These are phyloP conservation scores for Basipetospora chlamydospora DNA, from an alignment of 2,329 filamentous ascomycete species.

Conservation along the genomic window DNA sequence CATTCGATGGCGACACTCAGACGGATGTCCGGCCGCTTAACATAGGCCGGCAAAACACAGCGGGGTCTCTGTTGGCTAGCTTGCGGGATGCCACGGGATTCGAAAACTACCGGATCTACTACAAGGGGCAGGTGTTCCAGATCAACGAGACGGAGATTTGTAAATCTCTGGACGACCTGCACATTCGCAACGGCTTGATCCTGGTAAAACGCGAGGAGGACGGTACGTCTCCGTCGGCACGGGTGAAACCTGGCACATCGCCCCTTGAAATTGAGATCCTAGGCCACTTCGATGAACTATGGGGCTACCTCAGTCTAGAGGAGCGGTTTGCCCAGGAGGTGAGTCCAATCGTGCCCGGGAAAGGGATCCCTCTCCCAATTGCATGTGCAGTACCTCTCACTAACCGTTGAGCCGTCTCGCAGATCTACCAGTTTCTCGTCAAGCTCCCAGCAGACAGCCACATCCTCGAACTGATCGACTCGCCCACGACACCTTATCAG, in stretches of 20 bases:
- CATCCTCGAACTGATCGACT: conserved; percentile 44
- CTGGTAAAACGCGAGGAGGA: conserved; percentile 47
- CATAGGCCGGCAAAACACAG: conserved; percentile 58
- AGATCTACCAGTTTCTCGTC: conserved; percentile 58
- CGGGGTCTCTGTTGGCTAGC: conserved; percentile 51
- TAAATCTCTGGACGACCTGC: conserved; percentile 53
- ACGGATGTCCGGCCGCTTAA: conserved; percentile 46
- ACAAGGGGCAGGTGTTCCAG: conserved; percentile 50
- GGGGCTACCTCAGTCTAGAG: conserved; percentile 63
- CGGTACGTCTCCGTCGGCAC: conserved; percentile 23
- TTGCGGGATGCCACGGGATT: conserved; percentile 59
- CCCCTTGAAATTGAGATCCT: conserved; percentile 66
- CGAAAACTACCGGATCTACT: conserved; percentile 60
- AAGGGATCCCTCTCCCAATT: background rate
- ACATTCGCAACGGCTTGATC: conserved; percentile 48
- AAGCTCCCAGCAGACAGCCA: conserved; percentile 54
- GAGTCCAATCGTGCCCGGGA: conserved; percentile 11
- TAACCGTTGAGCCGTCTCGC: background rate
- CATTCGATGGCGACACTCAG: conserved; percentile 46
- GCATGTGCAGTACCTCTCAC: conserved; percentile 12
- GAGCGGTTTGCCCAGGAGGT: conserved; percentile 55
- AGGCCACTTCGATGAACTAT: conserved; percentile 70
- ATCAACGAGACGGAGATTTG: conserved; percentile 43
- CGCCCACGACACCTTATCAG: conserved; percentile 32
- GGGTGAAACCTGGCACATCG: conserved; percentile 35